Percentiles rank a stretch among this genome's conserved stretches.
These are phyloP conservation scores for Gaertneriomyces sp. DNA, from an alignment of 192 early-diverging fungal species.

Conservation along the genomic window DNA sequence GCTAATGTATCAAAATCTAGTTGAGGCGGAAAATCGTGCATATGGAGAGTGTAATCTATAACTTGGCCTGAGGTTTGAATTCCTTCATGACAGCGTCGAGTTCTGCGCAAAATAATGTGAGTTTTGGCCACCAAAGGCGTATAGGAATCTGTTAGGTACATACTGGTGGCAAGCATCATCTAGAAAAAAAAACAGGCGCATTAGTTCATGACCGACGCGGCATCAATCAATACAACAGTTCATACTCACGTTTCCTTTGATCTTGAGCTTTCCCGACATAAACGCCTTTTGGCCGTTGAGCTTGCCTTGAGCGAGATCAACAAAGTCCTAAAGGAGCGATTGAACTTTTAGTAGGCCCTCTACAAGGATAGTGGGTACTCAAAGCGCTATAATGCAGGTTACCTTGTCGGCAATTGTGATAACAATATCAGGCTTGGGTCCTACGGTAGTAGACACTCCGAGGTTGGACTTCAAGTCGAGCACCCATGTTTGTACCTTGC, in stretches of 20 bases:
- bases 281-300: constrained; percentile 46
- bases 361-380: background rate
- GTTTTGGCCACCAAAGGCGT: background rate
- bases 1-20: too few relatives aligned
- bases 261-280: constrained; percentile 49
- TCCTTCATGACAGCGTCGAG: constrained; percentile 48
- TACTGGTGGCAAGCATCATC: constrained; percentile 50
- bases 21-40: too few relatives aligned
- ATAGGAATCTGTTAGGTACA: background rate
- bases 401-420: constrained; percentile 36
- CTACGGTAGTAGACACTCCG: constrained; percentile 20
- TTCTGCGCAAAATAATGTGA: constrained; percentile 12
- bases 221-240: background rate
- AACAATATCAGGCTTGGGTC: constrained; percentile 40
- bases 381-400: background rate
- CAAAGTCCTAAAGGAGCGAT: constrained; percentile 52
- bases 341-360: background rate
- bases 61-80: constrained; percentile 41
- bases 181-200: constrained; percentile 9
- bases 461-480: constrained; percentile 41
- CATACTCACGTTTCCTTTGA: constrained; percentile 40
- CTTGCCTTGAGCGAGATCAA: constrained; percentile 45
- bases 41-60: constrained; percentile 17
- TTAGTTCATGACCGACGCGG: background rate
- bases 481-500: constrained; percentile 39